These are phyloP conservation scores for Coelastrella sp. DNA, from an alignment of 139 green algal species.

Conservation along the genomic window DNA sequence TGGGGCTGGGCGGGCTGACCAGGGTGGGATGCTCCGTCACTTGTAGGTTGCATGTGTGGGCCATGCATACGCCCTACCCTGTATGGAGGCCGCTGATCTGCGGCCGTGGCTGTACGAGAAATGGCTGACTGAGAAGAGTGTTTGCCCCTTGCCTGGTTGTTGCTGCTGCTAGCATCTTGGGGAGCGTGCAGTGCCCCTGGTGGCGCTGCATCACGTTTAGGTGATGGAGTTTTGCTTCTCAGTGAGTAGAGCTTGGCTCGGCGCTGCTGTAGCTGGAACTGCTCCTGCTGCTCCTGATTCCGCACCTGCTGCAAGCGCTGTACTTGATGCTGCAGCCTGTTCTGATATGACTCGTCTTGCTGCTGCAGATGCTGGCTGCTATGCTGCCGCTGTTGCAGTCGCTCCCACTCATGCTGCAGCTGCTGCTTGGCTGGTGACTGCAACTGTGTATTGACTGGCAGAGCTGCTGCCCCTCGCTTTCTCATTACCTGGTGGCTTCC, in stretches of 20 bases:
- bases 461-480: too few species aligned
- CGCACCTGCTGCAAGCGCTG: constrained; percentile 6
- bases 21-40: neutral
- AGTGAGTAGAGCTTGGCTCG: neutral
- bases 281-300: neutral
- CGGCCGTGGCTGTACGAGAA: too few species aligned
- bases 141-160: neutral
- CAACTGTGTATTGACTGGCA: too few species aligned
- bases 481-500: too few species aligned
- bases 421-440: neutral
- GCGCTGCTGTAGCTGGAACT: neutral
- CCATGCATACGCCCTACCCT: too few species aligned
- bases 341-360: neutral
- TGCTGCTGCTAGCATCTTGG: neutral
- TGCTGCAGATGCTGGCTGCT: neutral
- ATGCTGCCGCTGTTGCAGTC: neutral
- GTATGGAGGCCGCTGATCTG: too few species aligned
- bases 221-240: neutral
- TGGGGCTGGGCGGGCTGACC: too few species aligned
- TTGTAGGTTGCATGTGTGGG: neutral
- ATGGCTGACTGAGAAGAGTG: too few species aligned
- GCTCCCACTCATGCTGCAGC: neutral
- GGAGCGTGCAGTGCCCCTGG: neutral
- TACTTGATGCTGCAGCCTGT: neutral
- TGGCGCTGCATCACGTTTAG: neutral